A percentile compares a stretch with the other conserved stretches of the same genome.
phyloP scores from a whole-genome alignment of 2,329 filamentous ascomycete genomes.

The Capronia coronata region DNA sequence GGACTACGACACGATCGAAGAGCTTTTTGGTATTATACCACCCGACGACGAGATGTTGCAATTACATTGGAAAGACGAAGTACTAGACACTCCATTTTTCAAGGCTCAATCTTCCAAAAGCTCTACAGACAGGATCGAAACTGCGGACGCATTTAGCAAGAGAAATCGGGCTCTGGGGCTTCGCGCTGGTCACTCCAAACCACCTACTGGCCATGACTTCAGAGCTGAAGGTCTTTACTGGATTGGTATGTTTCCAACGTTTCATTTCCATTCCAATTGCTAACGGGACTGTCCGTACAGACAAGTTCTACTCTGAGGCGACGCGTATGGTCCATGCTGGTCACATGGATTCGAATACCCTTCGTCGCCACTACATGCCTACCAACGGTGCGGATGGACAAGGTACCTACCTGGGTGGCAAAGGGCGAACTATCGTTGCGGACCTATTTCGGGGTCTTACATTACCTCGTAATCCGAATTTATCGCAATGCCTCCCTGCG shows the following conservation, averaged over 20 bases:
- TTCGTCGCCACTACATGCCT: conserved; percentile 12
- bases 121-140: conserved; percentile 11
- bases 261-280: too few species aligned
- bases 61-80: conserved; percentile 9
- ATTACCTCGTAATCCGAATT: conserved; percentile 12
- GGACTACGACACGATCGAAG: conserved; percentile 12
- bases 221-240: conserved; percentile 13
- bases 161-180: conserved; percentile 12
- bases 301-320: not conserved
- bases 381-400: conserved; percentile 14
- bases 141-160: conserved; percentile 11
- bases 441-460: conserved; percentile 11
- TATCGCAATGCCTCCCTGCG: conserved; percentile 12
- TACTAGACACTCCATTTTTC: conserved; percentile 12
- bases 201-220: conserved; percentile 13
- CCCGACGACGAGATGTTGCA: conserved; percentile 15
- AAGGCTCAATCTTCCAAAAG: conserved; percentile 14
- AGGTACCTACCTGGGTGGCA: conserved; percentile 9
- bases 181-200: conserved; percentile 9
- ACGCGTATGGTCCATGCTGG: not conserved
- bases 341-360: conserved; percentile 5
- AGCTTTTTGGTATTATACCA: conserved; percentile 15
- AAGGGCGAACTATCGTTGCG: conserved; percentile 8
- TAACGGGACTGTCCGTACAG: too few species aligned
- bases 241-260: conserved; percentile 6